Percentiles rank a stretch among this genome's conserved stretches.
phyloP scores from a whole-genome alignment of 371 early-diverging fungal genomes.

The Apophysomyces elegans region DNA sequence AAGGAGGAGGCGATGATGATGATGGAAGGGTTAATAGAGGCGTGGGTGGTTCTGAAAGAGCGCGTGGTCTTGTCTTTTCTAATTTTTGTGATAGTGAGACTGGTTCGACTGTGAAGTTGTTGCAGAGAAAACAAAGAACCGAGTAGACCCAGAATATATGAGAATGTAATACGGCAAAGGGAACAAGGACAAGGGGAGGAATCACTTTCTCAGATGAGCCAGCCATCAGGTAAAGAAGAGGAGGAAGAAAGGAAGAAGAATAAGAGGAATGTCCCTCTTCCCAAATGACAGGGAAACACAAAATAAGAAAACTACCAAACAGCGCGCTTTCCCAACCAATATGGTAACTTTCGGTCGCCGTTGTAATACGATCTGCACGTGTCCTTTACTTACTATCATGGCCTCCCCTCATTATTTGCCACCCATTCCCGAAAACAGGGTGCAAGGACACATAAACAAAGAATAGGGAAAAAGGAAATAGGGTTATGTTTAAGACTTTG shows the following conservation, averaged over 20 bases:
- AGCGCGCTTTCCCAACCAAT: background rate
- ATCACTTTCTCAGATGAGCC: slow-evolving; percentile 9
- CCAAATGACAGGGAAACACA: background rate
- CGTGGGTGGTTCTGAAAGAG: slow-evolving; percentile 1
- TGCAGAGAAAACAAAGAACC: slow-evolving; percentile 23
- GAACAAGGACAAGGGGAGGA: slow-evolving; percentile 16
- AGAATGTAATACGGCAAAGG: slow-evolving; percentile 22
- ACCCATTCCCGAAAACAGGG: background rate
- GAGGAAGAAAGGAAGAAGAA: background rate
- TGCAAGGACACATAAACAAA: background rate
- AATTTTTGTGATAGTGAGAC: background rate
- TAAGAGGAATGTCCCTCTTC: background rate
- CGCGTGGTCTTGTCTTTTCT: background rate
- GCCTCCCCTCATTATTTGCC: background rate
- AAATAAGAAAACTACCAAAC: background rate
- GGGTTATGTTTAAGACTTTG: background rate
- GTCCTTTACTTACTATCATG: background rate
- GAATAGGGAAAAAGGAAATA: background rate
- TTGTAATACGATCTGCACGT: slow-evolving; percentile 1
- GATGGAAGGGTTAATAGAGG: background rate
- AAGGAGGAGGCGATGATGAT: background rate
- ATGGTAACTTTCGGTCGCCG: slow-evolving; percentile 4
- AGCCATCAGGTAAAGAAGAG: slow-evolving; percentile 3
- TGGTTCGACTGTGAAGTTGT: slow-evolving; percentile 7
- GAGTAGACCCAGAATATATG: slow-evolving; percentile 26